phyloP scores from a whole-genome alignment of 1,284 basidiomycete genomes.

The Trichosporon sp. region DNA sequence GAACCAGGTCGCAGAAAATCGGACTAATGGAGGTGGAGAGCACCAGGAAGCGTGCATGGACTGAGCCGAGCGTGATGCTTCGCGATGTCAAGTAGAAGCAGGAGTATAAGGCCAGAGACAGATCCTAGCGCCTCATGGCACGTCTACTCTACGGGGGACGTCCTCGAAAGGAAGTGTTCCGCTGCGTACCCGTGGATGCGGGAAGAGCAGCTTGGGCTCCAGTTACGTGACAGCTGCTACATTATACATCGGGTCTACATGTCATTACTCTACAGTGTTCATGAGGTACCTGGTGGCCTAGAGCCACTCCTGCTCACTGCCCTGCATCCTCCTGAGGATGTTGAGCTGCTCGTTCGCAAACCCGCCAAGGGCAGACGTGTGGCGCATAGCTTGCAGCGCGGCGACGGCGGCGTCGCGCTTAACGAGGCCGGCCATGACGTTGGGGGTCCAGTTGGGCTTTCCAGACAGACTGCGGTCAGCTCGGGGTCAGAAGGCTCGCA shows the following conservation, averaged over 20 bases:
- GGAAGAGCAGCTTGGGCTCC: too few relatives aligned
- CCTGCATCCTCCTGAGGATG: constrained; percentile 25
- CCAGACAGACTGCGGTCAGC: constrained; percentile 23
- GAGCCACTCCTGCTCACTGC: constrained; percentile 24
- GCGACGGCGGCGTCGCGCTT: constrained; percentile 32
- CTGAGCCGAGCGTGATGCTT: too few relatives aligned
- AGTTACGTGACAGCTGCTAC: not conserved
- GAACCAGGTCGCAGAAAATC: too few relatives aligned
- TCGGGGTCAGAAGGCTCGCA: not conserved
- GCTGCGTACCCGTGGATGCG: too few relatives aligned
- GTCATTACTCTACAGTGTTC: constrained; percentile 10
- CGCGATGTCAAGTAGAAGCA: too few relatives aligned
- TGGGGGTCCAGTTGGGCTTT: constrained; percentile 25
- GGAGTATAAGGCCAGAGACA: too few relatives aligned
- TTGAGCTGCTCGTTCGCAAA: constrained; percentile 26
- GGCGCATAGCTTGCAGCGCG: constrained; percentile 23
- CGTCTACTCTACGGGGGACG: too few relatives aligned
- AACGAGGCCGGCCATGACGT: constrained; percentile 23
- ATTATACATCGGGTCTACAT: constrained; percentile 17
- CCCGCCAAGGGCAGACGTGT: constrained; percentile 22
- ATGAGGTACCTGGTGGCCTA: constrained; percentile 1
- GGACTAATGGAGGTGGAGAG: too few relatives aligned
- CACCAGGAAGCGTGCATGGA: too few relatives aligned
- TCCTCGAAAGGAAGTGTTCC: too few relatives aligned
- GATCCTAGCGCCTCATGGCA: too few relatives aligned